A percentile compares a stretch with the other conserved stretches of the same genome.
Evolutionary conservation across 2,329 filamentous ascomycete genomes (phyloP).

Genomic region (Colletotrichum aenigma): DNA sequence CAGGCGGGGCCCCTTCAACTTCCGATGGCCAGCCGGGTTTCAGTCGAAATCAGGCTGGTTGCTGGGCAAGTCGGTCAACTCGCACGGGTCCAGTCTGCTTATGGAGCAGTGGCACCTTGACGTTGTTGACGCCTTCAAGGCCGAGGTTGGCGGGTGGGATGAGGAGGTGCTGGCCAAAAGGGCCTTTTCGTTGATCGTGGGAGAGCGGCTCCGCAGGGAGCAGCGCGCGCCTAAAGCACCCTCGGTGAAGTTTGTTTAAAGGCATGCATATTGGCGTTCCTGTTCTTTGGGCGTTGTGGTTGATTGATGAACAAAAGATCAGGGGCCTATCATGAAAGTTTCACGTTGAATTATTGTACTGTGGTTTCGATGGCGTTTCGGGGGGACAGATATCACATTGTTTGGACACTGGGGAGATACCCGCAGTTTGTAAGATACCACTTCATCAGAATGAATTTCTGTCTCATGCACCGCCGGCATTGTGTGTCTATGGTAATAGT

Average conservation of each 20-base stretch:
- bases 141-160: conserved; percentile 53
- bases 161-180: conserved; percentile 54
- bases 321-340: not conserved
- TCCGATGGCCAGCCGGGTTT: conserved; percentile 32
- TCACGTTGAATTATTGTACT: not conserved
- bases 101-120: conserved; percentile 64
- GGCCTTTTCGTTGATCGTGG: conserved; percentile 57
- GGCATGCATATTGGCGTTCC: not conserved
- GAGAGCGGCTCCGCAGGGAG: conserved; percentile 45
- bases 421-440: conserved; percentile 19
- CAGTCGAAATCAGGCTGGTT: conserved; percentile 36
- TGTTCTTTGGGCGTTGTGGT: not conserved
- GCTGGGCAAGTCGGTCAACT: conserved; percentile 53
- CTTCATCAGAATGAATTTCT: conserved; percentile 21
- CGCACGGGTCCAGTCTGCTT: conserved; percentile 49
- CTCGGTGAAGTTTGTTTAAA: conserved; percentile 7
- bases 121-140: conserved; percentile 58
- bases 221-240: not conserved
- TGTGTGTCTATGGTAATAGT: conserved; percentile 26
- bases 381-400: not conserved
- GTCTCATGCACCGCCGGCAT: conserved; percentile 20
- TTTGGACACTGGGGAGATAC: not conserved
- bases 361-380: conserved; percentile 1
- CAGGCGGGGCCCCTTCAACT: conserved; percentile 41
- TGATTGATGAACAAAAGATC: conserved; percentile 27